Evolutionary conservation across 768 basidiomycete species (phyloP).

Genomic region (Lactarius akahatsu): DNA sequence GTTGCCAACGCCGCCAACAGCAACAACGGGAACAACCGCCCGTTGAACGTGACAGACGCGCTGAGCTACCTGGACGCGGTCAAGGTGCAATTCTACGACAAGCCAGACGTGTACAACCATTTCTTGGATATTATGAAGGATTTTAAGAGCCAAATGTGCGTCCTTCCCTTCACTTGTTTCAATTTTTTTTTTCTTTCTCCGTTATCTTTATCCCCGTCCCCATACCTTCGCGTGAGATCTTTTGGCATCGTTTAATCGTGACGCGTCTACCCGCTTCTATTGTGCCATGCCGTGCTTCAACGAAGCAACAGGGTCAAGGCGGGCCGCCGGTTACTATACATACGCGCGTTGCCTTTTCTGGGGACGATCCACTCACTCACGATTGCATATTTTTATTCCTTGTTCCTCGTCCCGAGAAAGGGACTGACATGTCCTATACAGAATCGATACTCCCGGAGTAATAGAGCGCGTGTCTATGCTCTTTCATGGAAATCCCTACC

Average conservation of each 20-base stretch:
- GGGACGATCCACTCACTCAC: constrained; percentile 8
- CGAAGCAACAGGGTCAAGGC: neutral
- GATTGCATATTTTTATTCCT: constrained; percentile 24
- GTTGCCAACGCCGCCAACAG: constrained; percentile 26
- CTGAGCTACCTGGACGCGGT: constrained; percentile 93
- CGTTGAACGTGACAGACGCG: constrained; percentile 90
- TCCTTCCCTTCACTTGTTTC: constrained; percentile 24
- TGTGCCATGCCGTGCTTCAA: neutral
- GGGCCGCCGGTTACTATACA: constrained; percentile 10
- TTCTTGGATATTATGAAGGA: constrained; percentile 99
- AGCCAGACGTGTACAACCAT: constrained; percentile 92
- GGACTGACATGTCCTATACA: constrained; percentile 37
- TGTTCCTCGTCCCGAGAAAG: constrained; percentile 17
- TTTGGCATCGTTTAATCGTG: neutral
- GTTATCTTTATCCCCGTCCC: neutral
- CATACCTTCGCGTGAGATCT: neutral
- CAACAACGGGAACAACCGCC: constrained; percentile 44
- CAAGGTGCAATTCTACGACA: constrained; percentile 85
- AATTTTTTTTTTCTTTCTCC: neutral
- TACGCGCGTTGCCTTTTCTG: constrained; percentile 18
- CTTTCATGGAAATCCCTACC: constrained; percentile 84
- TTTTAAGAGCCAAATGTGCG: constrained; percentile 93
- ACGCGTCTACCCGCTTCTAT: neutral
- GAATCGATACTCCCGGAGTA: constrained; percentile 96
- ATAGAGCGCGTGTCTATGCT: constrained; percentile 92